These are phyloP conservation scores for Cornus controversa DNA, from an alignment of 148 eudicot genomes.

Conservation along the genomic window DNA sequence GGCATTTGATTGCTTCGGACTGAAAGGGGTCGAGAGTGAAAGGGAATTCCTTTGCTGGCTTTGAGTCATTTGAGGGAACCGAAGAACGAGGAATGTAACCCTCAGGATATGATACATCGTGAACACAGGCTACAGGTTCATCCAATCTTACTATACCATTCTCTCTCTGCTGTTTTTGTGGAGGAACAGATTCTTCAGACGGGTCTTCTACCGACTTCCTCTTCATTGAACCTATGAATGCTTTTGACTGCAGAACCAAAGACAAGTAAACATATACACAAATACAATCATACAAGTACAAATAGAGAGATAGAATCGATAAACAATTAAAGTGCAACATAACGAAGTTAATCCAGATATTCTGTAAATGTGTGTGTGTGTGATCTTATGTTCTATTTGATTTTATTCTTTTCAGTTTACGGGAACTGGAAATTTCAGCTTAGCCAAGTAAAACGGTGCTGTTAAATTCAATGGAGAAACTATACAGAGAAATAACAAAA, in stretches of 20 bases:
- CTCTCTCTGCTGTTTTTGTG: slow-evolving; percentile 43
- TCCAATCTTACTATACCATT: slow-evolving; percentile 16
- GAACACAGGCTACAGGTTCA: slow-evolving; percentile 71
- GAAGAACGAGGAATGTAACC: slow-evolving; percentile 42
- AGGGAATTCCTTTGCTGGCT: slow-evolving; percentile 85
- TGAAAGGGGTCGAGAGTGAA: slow-evolving; percentile 91
- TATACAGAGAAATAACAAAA: no score
- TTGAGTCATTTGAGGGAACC: slow-evolving; percentile 19
- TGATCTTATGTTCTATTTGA: no score
- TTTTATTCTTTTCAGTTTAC: no score
- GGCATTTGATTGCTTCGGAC: slow-evolving; percentile 84
- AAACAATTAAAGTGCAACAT: no score
- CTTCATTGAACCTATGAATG: slow-evolving; percentile 51
- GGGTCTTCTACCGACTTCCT: slow-evolving; percentile 49
- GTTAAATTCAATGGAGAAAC: no score
- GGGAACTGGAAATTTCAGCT: neutral
- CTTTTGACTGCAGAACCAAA: neutral
- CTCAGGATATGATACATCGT: slow-evolving; percentile 87
- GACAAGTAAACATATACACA: neutral
- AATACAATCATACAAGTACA: no score
- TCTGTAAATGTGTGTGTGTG: no score
- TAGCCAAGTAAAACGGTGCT: neutral
- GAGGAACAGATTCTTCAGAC: slow-evolving; percentile 30
- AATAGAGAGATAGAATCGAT: no score
- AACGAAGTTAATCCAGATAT: no score